Evolutionary conservation across 2,329 filamentous ascomycete species (phyloP).

Genomic region (Aspergillus quadricinctus): DNA sequence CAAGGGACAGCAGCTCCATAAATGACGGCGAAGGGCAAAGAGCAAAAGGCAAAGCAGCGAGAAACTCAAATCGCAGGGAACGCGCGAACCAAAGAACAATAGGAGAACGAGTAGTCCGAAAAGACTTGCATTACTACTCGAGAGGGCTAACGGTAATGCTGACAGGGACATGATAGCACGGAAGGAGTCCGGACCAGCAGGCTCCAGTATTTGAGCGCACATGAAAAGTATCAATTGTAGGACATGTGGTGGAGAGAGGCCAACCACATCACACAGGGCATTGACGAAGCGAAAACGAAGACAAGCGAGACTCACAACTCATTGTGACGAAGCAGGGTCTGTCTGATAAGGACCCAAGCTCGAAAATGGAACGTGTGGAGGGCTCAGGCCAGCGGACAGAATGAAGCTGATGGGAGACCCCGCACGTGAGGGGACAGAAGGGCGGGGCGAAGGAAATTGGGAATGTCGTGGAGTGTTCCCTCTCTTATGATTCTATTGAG

Average conservation of each 20-base stretch:
- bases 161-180: constrained; percentile 1
- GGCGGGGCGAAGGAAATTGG: constrained; percentile 5
- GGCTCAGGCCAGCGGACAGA: constrained; percentile 10
- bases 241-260: constrained; percentile 1
- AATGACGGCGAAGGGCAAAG: not conserved
- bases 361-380: constrained; percentile 9
- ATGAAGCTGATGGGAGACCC: constrained; percentile 17
- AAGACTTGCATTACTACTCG: constrained; percentile 2
- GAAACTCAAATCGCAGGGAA: not conserved
- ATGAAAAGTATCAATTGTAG: constrained; percentile 3
- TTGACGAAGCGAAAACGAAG: not conserved
- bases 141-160: constrained; percentile 1
- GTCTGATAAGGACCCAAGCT: constrained; percentile 1
- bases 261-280: constrained; percentile 1
- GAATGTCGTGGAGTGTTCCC: not conserved
- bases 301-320: constrained; percentile 21
- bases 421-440: constrained; percentile 18
- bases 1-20: not conserved
- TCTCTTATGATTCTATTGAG: not conserved
- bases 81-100: constrained; percentile 7
- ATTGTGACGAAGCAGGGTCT: constrained; percentile 11
- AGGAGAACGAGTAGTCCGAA: constrained; percentile 1
- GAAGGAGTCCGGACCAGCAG: not conserved
- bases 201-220: constrained; percentile 1
- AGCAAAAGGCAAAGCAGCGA: not conserved